phyloP scores from a whole-genome alignment of 2,329 filamentous ascomycete genomes.

The Fonsecaea multimorphosa region DNA sequence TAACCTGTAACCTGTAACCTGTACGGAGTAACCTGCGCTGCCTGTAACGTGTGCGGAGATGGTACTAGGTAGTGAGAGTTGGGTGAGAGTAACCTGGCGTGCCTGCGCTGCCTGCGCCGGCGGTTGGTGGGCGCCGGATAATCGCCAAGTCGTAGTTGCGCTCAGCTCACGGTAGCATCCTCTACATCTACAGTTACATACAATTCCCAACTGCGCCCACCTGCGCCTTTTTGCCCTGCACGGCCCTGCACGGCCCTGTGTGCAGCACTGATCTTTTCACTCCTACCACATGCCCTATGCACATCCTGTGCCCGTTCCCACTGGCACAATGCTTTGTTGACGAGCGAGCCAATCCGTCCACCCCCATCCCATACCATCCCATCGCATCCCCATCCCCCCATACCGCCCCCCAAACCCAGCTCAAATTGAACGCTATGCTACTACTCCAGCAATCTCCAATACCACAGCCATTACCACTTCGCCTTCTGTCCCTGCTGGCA shows the following conservation, averaged over 20 bases:
- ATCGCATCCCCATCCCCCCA: constrained; percentile 7
- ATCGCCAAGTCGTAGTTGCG: constrained; percentile 1
- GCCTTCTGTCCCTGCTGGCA: constrained; percentile 5
- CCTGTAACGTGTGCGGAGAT: too few species aligned
- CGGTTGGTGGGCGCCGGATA: neutral
- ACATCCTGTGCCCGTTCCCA: neutral
- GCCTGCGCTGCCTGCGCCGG: too few species aligned
- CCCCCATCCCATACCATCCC: constrained; percentile 8
- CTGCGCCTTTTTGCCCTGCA: constrained; percentile 4
- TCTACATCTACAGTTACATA: constrained; percentile 10
- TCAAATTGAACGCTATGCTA: constrained; percentile 28
- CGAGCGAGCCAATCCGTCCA: neutral
- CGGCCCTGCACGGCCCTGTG: neutral
- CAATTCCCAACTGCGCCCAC: neutral
- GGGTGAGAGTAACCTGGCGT: neutral
- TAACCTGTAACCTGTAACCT: constrained; percentile 1
- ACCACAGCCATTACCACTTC: constrained; percentile 6
- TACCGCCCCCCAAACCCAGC: neutral
- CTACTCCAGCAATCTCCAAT: constrained; percentile 20
- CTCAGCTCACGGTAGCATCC: constrained; percentile 9
- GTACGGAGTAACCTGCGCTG: neutral
- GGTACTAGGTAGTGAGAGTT: too few species aligned
- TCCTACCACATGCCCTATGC: neutral
- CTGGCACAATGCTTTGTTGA: constrained; percentile 8
- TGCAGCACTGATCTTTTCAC: neutral